Base-by-base conservation (phyloP, 805 yeast genomes). In the Brettanomyces sp. region DNA sequence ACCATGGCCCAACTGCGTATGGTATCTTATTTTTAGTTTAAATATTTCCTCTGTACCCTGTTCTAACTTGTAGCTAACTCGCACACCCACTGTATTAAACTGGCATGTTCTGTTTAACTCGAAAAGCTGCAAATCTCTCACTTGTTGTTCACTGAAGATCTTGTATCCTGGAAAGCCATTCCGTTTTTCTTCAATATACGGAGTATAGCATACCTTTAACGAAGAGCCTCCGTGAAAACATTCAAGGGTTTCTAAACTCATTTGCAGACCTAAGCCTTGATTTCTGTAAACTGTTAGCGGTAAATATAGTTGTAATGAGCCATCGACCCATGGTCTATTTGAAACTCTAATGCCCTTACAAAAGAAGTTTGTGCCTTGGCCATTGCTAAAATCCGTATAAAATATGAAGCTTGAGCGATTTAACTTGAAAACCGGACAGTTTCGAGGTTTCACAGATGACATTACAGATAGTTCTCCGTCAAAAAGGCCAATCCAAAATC, bases 331-430 rank as follows among this genome's bases (percentile, higher is more conserved):
- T 5, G 39, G 53, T 1, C 54, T 43, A 12, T 50, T 42, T 45
- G 47, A 68, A 0, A 65, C 56, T 4, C 45, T 48, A 2, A 48
- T 42, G 1, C 76, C 76, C 32, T 51, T 47, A 4, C 59, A 53
- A 36, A 45, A 56, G 47, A 62, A 70, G 12, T 43, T 45, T 1
- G 47, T 34, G 0, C 76, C 77, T 47, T 66, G 64, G 7, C 76
- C 77, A 21, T 52, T 57, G 23, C 60, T 56, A 50, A 72, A 72
- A 45, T 66, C 65, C 0, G 74, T 68, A 47, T 68, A 69, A 45
- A 70, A 72, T 1, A 56, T 35, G 40, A 62, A 62, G 38, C 60
- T 58, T 3, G 56, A 50, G 25, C 57, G 56, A 39, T 51, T 51
- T 14, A 56, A 47, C 35, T 49, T 53, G 43, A 45, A 56, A 9